A percentile compares a stretch with the other conserved stretches of the same genome.
phyloP scores from a whole-genome alignment of 1,139 yeast genomes.

The Candida neerlandica region DNA sequence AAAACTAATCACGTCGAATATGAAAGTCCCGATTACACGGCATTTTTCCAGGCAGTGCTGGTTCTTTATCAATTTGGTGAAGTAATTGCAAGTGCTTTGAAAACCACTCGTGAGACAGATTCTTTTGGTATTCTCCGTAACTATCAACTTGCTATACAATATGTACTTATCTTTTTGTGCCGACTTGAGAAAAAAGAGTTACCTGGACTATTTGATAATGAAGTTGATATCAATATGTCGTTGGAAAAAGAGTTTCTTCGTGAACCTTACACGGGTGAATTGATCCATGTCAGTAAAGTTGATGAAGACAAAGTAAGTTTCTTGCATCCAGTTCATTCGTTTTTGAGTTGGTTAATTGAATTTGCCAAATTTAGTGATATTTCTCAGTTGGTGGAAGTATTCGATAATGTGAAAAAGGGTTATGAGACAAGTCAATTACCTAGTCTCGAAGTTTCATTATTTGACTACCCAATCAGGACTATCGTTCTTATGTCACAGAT shows the following conservation, averaged over 20 bases:
- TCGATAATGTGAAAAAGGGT: slow-evolving; percentile 14
- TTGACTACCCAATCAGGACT: slow-evolving; percentile 79
- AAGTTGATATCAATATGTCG: slow-evolving; percentile 30
- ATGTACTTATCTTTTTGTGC: slow-evolving; percentile 34
- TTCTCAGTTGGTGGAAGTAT: slow-evolving; percentile 20
- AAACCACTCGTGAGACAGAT: slow-evolving; percentile 16
- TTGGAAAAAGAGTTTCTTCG: slow-evolving; percentile 19
- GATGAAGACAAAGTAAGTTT: slow-evolving; percentile 60
- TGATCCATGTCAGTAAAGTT: slow-evolving; percentile 27
- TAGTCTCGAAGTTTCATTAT: slow-evolving; percentile 33
- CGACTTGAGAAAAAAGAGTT: slow-evolving; percentile 31
- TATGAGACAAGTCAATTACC: slow-evolving; percentile 4
- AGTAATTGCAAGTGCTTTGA: slow-evolving; percentile 52
- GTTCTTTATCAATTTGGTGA: slow-evolving; percentile 68
- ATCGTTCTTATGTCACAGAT: slow-evolving; percentile 59
- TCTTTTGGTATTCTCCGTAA: neutral
- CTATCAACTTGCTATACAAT: slow-evolving; percentile 30
- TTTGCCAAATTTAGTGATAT: slow-evolving; percentile 37
- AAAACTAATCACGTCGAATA: slow-evolving; percentile 85
- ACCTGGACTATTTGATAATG: slow-evolving; percentile 31
- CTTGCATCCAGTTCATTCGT: slow-evolving; percentile 79
- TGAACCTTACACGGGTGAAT: slow-evolving; percentile 27
- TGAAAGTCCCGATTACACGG: slow-evolving; percentile 84
- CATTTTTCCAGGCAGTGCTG: slow-evolving; percentile 77
- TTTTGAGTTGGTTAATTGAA: slow-evolving; percentile 72